These are phyloP conservation scores for Periconia digitata DNA, from an alignment of 2,329 filamentous ascomycete species.

Conservation along the genomic window DNA sequence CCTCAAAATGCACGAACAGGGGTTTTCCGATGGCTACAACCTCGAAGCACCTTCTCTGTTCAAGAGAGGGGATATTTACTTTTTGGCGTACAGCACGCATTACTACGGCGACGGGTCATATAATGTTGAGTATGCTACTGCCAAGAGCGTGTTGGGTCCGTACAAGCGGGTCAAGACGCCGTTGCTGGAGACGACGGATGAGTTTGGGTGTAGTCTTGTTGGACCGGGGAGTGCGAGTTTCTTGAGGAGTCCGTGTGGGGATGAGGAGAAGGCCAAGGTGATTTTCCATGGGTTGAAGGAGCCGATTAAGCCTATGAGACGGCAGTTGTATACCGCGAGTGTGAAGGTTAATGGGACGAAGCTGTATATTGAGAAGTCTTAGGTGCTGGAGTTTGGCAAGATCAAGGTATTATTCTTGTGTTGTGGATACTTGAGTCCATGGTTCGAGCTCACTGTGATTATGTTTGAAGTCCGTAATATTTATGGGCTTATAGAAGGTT, in stretches of 20 bases:
- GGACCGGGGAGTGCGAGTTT: constrained; percentile 5
- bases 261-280: background rate
- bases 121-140: constrained; percentile 5
- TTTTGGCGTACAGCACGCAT: constrained; percentile 6
- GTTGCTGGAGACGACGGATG: constrained; percentile 1
- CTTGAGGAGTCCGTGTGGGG: background rate
- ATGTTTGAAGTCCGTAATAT: too few species aligned
- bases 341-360: constrained; percentile 2
- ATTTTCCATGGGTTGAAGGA: constrained; percentile 5
- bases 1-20: constrained; percentile 1
- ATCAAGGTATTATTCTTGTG: too few species aligned
- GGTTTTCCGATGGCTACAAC: constrained; percentile 4
- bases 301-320: background rate
- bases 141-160: constrained; percentile 1
- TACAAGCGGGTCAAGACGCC: constrained; percentile 3
- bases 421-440: too few species aligned
- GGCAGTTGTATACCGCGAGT: constrained; percentile 3
- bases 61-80: constrained; percentile 1
- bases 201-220: constrained; percentile 4
- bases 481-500: too few species aligned
- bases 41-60: constrained; percentile 5
- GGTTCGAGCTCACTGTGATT: too few species aligned
- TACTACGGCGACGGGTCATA: constrained; percentile 1
- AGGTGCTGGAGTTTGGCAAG: too few species aligned
- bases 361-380: background rate